These are phyloP conservation scores for Aspergillus wentii DNA, from an alignment of 495 filamentous ascomycete species.

Conservation along the genomic window DNA sequence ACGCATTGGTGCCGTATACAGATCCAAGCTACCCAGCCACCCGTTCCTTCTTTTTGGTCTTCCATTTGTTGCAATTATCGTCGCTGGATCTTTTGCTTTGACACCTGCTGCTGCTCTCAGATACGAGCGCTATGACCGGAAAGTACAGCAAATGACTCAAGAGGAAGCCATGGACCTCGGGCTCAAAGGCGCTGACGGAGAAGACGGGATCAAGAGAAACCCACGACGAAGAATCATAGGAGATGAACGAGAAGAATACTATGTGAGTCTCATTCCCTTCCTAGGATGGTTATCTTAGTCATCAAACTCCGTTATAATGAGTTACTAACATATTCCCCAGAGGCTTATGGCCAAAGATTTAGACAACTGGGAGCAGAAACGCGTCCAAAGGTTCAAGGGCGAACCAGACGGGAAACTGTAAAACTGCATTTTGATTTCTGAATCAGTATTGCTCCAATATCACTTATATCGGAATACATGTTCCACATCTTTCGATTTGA, in stretches of 20 bases:
- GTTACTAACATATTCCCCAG: constrained; percentile 39
- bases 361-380: constrained; percentile 94
- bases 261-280: constrained; percentile 53
- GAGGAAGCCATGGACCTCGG: constrained; percentile 75
- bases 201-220: constrained; percentile 43
- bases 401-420: constrained; percentile 83
- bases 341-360: constrained; percentile 85
- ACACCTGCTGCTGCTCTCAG: constrained; percentile 89
- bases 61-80: constrained; percentile 88
- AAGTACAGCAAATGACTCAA: constrained; percentile 70
- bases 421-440: constrained; percentile 14
- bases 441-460: too few relatives aligned
- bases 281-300: neutral
- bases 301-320: too few relatives aligned
- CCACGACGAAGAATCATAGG: constrained; percentile 45
- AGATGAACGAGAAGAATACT: constrained; percentile 84
- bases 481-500: too few relatives aligned
- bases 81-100: constrained; percentile 91
- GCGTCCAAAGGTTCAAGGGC: constrained; percentile 80
- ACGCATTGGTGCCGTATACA: constrained; percentile 73
- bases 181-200: constrained; percentile 47
- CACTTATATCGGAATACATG: too few relatives aligned
- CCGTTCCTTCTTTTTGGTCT: constrained; percentile 94
- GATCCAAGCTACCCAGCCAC: constrained; percentile 59
- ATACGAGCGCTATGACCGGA: constrained; percentile 88